Base-by-base conservation (phyloP, 768 basidiomycete species). In the Cyclocybe cylindracea region DNA sequence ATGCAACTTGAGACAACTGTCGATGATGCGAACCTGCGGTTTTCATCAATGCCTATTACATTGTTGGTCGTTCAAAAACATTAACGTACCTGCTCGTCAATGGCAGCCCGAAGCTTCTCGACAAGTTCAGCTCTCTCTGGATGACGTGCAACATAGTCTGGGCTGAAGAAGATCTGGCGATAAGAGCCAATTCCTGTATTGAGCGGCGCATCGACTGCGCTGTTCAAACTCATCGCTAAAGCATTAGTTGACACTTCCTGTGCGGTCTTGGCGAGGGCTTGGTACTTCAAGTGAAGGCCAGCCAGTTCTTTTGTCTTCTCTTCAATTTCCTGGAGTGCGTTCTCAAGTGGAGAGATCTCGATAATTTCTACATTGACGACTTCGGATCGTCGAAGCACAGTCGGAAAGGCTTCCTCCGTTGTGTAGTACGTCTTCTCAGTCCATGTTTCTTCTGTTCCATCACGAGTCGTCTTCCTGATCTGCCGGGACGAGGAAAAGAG, bases 381-480 rank as follows among this genome's bases (percentile, higher is more conserved):
- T 63, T 97, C 94, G 1, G 92, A 94, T 18, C 96, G 83, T 32
- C 90, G 84, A 35, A 98, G 79, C 2, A 98, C 89, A 0, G 94
- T 94, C 0, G 96, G 96, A 71, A 95, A 94, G 3, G 83, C 78
- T 59, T 93, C 89, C 67, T 94, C 91, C 0, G 91, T 94, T 3
- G 86, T 89, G 64, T 83, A 87, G 61, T 82, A 86, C 0, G 89
- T 92, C 73, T 96, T 98, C 66, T 97, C 94, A 0, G 87, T 70
- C 94, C 94, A 97, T 1, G 79, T 67, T 65, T 91, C 89, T 64
- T 90, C 87, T 29, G 71, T 74, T 7, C 85, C 84, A 57, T 90
- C 85, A 24, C 81, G 76, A 46, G 77, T 79, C 7, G 74, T 64
- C 64, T 86, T 91, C 49, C 80, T 78, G 39, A 89, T 71, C 32